phyloP scores from a whole-genome alignment of 495 filamentous ascomycete genomes.

The Talaromyces thailandensis region DNA sequence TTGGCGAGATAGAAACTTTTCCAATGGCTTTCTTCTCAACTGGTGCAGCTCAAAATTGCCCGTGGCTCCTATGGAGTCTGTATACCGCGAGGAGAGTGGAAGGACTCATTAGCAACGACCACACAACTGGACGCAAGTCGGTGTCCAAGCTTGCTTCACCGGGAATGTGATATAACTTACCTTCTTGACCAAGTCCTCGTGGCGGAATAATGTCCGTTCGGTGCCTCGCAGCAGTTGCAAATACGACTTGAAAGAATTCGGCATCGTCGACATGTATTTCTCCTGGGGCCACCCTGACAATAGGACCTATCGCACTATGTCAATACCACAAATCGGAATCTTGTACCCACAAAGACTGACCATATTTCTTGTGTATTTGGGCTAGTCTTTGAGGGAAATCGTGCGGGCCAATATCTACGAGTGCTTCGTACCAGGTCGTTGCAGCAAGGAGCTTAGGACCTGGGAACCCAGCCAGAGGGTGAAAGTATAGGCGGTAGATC shows the following conservation, averaged over 20 bases:
- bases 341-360: background rate
- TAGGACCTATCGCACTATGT: background rate
- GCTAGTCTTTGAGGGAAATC: background rate
- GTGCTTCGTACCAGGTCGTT: background rate
- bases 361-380: background rate
- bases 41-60: slow-evolving; percentile 26
- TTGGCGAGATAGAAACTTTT: slow-evolving; percentile 29
- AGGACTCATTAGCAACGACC: too few relatives aligned
- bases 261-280: background rate
- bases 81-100: background rate
- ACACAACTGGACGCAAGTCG: too few relatives aligned
- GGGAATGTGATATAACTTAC: too few relatives aligned
- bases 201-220: background rate
- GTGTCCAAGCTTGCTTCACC: background rate
- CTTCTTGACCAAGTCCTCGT: background rate
- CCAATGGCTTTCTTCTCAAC: slow-evolving; percentile 24
- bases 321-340: background rate
- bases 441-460: slow-evolving; percentile 30
- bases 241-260: background rate
- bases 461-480: slow-evolving; percentile 35
- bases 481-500: slow-evolving; percentile 21
- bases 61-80: slow-evolving; percentile 7
- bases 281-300: background rate
- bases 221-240: background rate
- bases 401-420: background rate